Conservation (phyloP, 2,329 filamentous ascomycete genomes). For the Ophiostoma novo-ulmi region DNA sequence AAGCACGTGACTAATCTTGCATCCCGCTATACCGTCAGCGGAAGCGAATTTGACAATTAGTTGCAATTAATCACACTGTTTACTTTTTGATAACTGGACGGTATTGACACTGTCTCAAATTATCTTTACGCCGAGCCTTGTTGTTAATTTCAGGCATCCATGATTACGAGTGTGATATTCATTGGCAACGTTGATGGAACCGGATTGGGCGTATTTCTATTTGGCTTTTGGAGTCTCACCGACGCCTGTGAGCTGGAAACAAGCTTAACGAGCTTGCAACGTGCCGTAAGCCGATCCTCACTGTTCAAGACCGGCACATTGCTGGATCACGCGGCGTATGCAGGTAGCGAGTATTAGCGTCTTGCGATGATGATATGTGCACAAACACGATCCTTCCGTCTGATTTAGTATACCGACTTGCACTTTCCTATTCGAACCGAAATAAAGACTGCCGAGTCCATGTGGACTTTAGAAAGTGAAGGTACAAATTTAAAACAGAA, state of each 20-base stretch:
- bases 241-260: not conserved
- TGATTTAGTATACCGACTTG: not conserved
- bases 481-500: not conserved
- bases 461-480: too few relatives aligned
- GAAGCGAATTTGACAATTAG: not conserved
- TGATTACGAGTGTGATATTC: not conserved
- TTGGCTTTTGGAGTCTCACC: not conserved
- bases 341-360: not conserved
- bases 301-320: not conserved
- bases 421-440: not conserved
- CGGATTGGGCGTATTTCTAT: not conserved
- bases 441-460: not conserved
- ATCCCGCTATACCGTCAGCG: not conserved
- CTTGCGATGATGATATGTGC: not conserved
- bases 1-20: not conserved
- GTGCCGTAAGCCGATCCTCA: not conserved
- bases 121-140: too few relatives aligned
- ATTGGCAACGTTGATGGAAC: not conserved
- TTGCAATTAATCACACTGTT: too few relatives aligned
- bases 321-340: conserved; percentile 1
- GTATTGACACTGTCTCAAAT: too few relatives aligned
- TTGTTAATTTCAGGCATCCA: not conserved
- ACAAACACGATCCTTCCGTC: conserved; percentile 1
- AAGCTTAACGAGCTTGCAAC: not conserved
- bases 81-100: not conserved